Conservation (phyloP, 1,284 basidiomycete genomes). For the Pterulicium gracile region DNA sequence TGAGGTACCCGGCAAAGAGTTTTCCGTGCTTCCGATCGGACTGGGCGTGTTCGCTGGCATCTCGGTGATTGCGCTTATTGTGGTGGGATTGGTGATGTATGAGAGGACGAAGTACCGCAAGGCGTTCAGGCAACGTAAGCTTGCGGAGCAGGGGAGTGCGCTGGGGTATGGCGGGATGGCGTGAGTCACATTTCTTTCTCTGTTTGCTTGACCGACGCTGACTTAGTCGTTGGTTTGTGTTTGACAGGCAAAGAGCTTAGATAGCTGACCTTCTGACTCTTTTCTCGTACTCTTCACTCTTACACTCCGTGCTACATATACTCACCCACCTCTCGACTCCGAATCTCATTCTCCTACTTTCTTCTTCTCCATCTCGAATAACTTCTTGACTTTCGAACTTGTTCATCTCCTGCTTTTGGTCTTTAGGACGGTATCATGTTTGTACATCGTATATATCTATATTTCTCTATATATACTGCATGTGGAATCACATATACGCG, state of each 20-base stretch:
- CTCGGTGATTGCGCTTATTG: conserved; percentile 65
- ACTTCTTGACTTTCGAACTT: too few relatives aligned
- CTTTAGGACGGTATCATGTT: too few relatives aligned
- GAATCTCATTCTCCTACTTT: too few relatives aligned
- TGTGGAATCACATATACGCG: too few relatives aligned
- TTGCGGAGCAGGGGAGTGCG: conserved; percentile 49
- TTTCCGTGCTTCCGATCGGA: conserved; percentile 71
- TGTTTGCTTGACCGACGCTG: background rate
- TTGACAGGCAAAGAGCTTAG: background rate
- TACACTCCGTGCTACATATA: too few relatives aligned
- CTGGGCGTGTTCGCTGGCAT: conserved; percentile 74
- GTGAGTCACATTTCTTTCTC: conserved; percentile 23
- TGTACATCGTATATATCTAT: too few relatives aligned
- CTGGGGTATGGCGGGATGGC: conserved; percentile 57
- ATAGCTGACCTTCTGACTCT: background rate
- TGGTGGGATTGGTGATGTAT: conserved; percentile 73
- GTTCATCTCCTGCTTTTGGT: too few relatives aligned
- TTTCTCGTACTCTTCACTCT: too few relatives aligned
- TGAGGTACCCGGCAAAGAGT: conserved; percentile 54
- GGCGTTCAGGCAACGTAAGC: conserved; percentile 64
- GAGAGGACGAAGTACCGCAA: conserved; percentile 76
- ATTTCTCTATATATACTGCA: too few relatives aligned
- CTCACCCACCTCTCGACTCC: too few relatives aligned
- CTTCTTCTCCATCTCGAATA: too few relatives aligned
- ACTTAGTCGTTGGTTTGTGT: background rate